These are phyloP conservation scores for Leishmania lainsoni DNA, from an alignment of 208 protist species.

Conservation along the genomic window DNA sequence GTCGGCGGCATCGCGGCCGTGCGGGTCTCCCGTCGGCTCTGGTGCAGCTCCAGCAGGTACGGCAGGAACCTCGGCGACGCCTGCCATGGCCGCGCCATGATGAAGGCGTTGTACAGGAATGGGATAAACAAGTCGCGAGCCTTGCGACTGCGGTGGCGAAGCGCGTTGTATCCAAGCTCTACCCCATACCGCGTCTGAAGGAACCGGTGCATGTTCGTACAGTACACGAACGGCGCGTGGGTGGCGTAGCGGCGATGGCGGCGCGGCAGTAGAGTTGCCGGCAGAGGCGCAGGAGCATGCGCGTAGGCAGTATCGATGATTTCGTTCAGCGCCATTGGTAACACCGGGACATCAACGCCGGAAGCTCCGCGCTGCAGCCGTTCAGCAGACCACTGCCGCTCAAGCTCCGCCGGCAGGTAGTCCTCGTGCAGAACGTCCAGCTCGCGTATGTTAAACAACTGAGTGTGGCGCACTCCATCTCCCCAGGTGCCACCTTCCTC, in stretches of 20 bases:
- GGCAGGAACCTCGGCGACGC: conserved; percentile 47
- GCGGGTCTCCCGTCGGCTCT: background rate
- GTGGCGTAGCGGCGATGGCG: conserved; percentile 33
- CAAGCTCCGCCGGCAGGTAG: background rate
- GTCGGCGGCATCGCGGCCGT: background rate
- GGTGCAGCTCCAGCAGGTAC: conserved; percentile 21
- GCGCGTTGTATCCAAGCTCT: background rate
- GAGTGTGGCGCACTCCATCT: conserved; percentile 26
- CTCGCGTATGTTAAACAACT: conserved; percentile 47
- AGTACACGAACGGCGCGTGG: conserved; percentile 75
- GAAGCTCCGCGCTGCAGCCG: conserved; percentile 58
- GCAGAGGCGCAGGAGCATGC: too few relatives aligned
- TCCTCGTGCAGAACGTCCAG: conserved; percentile 44
- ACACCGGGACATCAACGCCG: conserved; percentile 21
- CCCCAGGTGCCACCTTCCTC: conserved; percentile 49
- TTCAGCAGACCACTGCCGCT: conserved; percentile 44
- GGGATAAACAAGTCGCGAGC: conserved; percentile 45
- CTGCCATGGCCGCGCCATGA: conserved; percentile 62
- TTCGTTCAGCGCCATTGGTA: background rate
- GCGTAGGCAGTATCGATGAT: background rate
- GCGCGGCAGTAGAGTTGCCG: too few relatives aligned
- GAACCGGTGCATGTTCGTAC: conserved; percentile 22
- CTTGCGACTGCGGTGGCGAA: conserved; percentile 32
- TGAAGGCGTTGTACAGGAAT: conserved; percentile 69
- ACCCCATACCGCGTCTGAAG: too few relatives aligned